A percentile compares a stretch with the other conserved stretches of the same genome.
These are phyloP conservation scores for Astrothelium macrocarpum DNA, from an alignment of 495 filamentous ascomycete species.

Conservation along the genomic window DNA sequence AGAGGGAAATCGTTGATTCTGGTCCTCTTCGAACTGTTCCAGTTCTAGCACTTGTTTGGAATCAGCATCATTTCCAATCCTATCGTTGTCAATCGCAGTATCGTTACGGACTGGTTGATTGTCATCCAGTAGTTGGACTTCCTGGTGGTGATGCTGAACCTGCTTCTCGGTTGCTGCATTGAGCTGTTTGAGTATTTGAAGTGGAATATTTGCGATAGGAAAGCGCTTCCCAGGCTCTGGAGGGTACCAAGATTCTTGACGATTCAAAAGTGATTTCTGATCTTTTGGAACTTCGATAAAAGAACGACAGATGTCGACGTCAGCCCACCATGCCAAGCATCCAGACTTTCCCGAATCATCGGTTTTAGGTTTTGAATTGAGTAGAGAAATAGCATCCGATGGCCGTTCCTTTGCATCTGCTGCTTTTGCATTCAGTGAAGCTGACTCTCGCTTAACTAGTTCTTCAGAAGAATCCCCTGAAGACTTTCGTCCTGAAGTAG, in stretches of 20 bases:
- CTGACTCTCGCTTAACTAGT: background rate
- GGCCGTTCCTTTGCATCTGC: background rate
- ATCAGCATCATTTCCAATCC: background rate
- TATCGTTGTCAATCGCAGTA: background rate
- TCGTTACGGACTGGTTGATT: background rate
- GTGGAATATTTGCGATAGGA: constrained; percentile 15
- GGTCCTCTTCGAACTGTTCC: background rate
- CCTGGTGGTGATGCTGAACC: background rate
- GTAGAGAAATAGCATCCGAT: background rate
- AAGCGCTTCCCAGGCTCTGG: constrained; percentile 15
- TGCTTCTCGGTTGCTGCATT: background rate
- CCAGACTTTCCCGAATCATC: background rate
- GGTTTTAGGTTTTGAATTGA: background rate
- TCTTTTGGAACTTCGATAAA: constrained; percentile 49
- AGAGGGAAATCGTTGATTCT: background rate
- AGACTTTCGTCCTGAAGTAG: background rate
- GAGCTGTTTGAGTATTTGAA: constrained; percentile 10
- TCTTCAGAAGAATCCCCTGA: background rate
- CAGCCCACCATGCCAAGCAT: constrained; percentile 8
- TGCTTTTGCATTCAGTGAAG: constrained; percentile 9
- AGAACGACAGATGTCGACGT: constrained; percentile 36
- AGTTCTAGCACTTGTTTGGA: background rate
- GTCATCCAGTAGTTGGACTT: background rate
- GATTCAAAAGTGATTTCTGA: constrained; percentile 50
- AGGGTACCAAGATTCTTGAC: constrained; percentile 30